Conservation (phyloP, 2,329 filamentous ascomycete species). For the Sarocladium brachiariae region DNA sequence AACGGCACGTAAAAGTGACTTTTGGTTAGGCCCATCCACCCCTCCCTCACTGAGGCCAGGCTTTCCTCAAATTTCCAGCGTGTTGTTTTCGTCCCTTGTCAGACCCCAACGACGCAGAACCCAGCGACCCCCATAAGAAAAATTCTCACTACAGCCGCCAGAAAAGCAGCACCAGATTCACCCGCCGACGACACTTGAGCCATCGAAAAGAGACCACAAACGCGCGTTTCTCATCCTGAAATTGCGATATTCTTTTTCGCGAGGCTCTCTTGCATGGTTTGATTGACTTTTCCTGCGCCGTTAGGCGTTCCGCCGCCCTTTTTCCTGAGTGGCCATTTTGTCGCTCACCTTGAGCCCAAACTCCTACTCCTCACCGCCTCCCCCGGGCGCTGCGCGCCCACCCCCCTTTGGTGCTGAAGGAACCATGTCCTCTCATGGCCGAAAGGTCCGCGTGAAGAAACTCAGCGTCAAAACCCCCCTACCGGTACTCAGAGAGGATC, state of each 20-base stretch:
- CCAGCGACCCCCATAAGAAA: slow-evolving; percentile 30
- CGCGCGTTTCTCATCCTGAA: slow-evolving; percentile 44
- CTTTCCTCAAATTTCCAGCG: slow-evolving; percentile 9
- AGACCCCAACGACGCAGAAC: neutral
- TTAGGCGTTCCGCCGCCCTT: slow-evolving; percentile 27
- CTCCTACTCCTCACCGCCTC: slow-evolving; percentile 19
- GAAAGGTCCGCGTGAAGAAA: slow-evolving; percentile 80
- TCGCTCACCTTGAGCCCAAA: slow-evolving; percentile 24
- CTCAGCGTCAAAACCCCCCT: slow-evolving; percentile 85
- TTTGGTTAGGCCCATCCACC: neutral
- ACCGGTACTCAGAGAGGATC: slow-evolving; percentile 79
- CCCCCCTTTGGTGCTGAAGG: slow-evolving; percentile 13
- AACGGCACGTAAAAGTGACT: neutral
- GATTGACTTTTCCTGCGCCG: slow-evolving; percentile 57
- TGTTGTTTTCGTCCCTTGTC: slow-evolving; percentile 9
- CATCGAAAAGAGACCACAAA: slow-evolving; percentile 49
- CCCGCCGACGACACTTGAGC: slow-evolving; percentile 26
- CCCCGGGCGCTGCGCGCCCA: slow-evolving; percentile 7
- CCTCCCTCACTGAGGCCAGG: slow-evolving; percentile 1
- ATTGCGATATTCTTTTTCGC: slow-evolving; percentile 41
- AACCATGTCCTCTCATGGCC: slow-evolving; percentile 47
- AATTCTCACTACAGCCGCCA: slow-evolving; percentile 31
- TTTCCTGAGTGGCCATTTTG: slow-evolving; percentile 19
- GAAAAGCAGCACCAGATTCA: slow-evolving; percentile 5
- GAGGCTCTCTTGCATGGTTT: slow-evolving; percentile 54